These are phyloP conservation scores for Oryza meridionalis DNA, from an alignment of 176 grass and related monocot species.

Conservation along the genomic window DNA sequence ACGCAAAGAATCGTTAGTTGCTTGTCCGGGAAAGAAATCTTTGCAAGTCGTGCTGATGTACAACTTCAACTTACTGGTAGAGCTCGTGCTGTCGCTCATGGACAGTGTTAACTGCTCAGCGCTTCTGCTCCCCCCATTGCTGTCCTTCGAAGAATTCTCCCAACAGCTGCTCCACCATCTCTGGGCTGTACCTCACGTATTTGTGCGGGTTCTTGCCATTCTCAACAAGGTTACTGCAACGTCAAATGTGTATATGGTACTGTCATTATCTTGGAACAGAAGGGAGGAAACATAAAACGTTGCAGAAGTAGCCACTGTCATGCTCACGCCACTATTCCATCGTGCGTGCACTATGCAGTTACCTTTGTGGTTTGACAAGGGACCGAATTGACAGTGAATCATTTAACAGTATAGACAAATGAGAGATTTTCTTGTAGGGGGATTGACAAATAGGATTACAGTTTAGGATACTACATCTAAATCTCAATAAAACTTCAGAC, in stretches of 20 bases:
- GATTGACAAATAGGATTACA: not conserved
- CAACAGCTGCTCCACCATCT: constrained; percentile 67
- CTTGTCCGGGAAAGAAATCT: constrained; percentile 35
- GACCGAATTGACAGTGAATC: not conserved
- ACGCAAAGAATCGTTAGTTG: constrained; percentile 27
- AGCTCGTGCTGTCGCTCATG: not conserved
- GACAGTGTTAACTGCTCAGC: constrained; percentile 31
- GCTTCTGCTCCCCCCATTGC: constrained; percentile 67
- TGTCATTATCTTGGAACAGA: constrained; percentile 6
- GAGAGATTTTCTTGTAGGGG: not conserved
- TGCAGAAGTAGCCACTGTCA: not conserved
- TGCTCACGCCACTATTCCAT: not conserved
- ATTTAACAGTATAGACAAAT: not conserved
- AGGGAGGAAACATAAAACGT: not conserved
- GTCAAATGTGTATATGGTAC: not conserved
- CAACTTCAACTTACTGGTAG: constrained; percentile 49
- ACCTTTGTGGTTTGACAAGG: not conserved
- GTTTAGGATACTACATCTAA: not conserved
- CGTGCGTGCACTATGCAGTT: not conserved
- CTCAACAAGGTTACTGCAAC: constrained; percentile 64
- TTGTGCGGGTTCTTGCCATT: constrained; percentile 80
- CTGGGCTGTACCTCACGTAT: constrained; percentile 70
- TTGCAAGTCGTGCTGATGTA: not conserved
- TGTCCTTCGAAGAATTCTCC: constrained; percentile 83
- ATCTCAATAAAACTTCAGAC: not conserved